Evolutionary conservation across 208 protist genomes (phyloP).

Genomic region (Wallacemonas collosoma): DNA sequence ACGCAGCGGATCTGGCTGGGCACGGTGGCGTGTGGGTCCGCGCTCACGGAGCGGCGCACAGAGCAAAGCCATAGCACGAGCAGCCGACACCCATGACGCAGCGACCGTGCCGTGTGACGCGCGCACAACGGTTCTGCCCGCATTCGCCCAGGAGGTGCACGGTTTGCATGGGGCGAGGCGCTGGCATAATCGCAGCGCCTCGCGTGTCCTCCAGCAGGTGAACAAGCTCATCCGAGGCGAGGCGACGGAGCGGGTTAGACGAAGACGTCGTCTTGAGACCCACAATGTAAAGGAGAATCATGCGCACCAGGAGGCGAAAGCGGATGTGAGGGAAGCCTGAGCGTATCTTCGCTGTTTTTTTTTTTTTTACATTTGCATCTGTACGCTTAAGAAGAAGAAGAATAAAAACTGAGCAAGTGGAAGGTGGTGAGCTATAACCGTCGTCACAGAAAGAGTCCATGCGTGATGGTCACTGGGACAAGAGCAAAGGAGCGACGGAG

Average conservation of each 20-base stretch:
- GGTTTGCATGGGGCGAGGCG: neutral
- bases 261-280: slow-evolving; percentile 16
- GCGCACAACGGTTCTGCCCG: neutral
- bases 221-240: slow-evolving; percentile 41
- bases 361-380: neutral
- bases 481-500: too few species aligned
- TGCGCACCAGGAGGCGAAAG: neutral
- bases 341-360: neutral
- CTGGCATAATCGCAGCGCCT: neutral
- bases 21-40: neutral
- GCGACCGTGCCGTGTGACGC: neutral
- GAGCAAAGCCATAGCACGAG: neutral
- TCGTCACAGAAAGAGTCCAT: too few species aligned
- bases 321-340: neutral
- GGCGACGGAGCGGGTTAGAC: slow-evolving; percentile 20
- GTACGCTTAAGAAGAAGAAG: too few species aligned
- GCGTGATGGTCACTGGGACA: too few species aligned
- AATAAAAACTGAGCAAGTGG: too few species aligned
- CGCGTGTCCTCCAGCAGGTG: slow-evolving; percentile 30
- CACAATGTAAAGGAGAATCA: slow-evolving; percentile 8
- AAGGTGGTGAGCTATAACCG: too few species aligned
- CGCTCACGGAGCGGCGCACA: too few species aligned
- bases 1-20: neutral
- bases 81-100: neutral
- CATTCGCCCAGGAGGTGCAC: slow-evolving; percentile 1